Conservation (phyloP, 805 yeast species). For the Candida pseudofarinosa region DNA sequence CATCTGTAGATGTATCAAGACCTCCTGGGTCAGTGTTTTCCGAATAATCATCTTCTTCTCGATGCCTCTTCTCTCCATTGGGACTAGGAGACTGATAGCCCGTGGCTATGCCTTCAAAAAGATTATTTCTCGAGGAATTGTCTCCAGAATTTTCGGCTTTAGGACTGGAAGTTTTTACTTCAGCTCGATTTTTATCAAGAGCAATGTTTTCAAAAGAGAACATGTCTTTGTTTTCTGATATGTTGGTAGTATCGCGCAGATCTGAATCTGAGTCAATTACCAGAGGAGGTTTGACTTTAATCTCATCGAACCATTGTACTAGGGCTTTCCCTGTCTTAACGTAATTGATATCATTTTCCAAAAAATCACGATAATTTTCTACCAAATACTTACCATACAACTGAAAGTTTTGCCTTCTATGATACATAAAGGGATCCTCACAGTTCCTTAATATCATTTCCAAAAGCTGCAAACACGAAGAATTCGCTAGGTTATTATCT, state of each 20-base stretch:
- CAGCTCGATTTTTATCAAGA: not conserved
- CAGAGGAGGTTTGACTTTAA: not conserved
- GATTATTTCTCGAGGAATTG: conserved; percentile 6
- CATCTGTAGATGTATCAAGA: not conserved
- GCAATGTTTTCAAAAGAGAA: not conserved
- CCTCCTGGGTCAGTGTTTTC: not conserved
- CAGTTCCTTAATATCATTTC: conserved; percentile 37
- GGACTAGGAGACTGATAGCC: conserved; percentile 5
- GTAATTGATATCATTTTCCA: conserved; percentile 22
- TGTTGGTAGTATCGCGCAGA: not conserved
- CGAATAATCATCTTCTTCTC: conserved; percentile 11
- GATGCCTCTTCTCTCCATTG: conserved; percentile 14
- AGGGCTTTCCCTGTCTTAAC: conserved; percentile 27
- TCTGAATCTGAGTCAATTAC: not conserved
- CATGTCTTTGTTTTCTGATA: not conserved
- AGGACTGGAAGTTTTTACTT: not conserved
- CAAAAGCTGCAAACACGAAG: conserved; percentile 69
- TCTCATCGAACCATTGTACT: conserved; percentile 18
- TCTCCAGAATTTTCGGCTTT: not conserved
- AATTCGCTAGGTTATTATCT: conserved; percentile 62
- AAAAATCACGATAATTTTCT: conserved; percentile 24
- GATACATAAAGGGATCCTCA: conserved; percentile 11
- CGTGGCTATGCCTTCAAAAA: conserved; percentile 17
- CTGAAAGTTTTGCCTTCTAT: conserved; percentile 20
- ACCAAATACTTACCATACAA: conserved; percentile 27